Conservation (phyloP, 2,329 filamentous ascomycete species). For the Neonectria punicea region DNA sequence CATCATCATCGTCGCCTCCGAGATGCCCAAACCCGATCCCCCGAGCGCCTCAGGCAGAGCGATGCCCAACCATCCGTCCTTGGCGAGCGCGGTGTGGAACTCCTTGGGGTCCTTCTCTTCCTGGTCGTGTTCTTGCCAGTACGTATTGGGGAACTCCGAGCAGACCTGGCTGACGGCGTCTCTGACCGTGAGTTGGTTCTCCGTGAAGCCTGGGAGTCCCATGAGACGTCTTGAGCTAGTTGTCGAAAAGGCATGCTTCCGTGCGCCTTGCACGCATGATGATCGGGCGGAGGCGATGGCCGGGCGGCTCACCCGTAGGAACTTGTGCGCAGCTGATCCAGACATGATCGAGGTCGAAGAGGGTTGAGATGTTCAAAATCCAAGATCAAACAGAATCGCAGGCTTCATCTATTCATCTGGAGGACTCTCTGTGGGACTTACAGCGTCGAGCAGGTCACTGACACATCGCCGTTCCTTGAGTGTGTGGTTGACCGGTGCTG, state of each 20-base stretch:
- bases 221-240: constrained; percentile 62
- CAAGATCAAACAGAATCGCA: neutral
- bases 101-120: constrained; percentile 77
- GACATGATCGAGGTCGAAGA: constrained; percentile 24
- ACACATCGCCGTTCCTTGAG: neutral
- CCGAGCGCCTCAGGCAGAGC: constrained; percentile 80
- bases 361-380: neutral
- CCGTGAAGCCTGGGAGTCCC: constrained; percentile 77
- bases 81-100: constrained; percentile 78
- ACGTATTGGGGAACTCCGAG: constrained; percentile 75
- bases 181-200: constrained; percentile 77
- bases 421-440: constrained; percentile 7
- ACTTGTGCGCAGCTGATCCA: constrained; percentile 12
- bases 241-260: constrained; percentile 47
- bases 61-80: constrained; percentile 84
- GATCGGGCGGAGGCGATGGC: constrained; percentile 2
- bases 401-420: constrained; percentile 24
- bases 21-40: constrained; percentile 79
- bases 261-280: neutral
- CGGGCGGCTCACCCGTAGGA: constrained; percentile 28
- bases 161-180: constrained; percentile 77
- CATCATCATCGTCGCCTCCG: constrained; percentile 88
- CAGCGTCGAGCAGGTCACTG: constrained; percentile 9
- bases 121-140: constrained; percentile 81
- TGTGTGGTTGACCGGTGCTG: neutral